Conservation (phyloP, 2,329 filamentous ascomycete species). For the Rhinocladiella similis region DNA sequence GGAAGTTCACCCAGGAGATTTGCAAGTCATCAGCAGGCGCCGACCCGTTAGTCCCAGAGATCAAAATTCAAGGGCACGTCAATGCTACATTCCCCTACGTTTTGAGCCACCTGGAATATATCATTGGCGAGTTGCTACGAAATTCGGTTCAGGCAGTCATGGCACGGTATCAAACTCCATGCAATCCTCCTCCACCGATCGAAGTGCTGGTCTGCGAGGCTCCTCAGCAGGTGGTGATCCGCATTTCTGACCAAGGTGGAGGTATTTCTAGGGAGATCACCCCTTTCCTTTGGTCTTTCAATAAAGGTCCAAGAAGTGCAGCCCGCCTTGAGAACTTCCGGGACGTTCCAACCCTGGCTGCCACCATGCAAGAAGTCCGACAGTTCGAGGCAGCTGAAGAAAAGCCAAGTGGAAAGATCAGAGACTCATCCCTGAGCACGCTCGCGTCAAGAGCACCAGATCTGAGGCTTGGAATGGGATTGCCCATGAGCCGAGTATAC, state of each 20-base stretch:
- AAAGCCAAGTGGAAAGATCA: slow-evolving; percentile 33
- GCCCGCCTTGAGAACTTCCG: slow-evolving; percentile 80
- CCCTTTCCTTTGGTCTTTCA: slow-evolving; percentile 94
- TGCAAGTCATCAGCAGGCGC: slow-evolving; percentile 73
- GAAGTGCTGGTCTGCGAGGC: slow-evolving; percentile 94
- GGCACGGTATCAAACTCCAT: slow-evolving; percentile 62
- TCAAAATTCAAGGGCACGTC: slow-evolving; percentile 80
- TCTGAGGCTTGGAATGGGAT: slow-evolving; percentile 83
- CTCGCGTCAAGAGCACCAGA: slow-evolving; percentile 83
- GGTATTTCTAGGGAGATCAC: slow-evolving; percentile 83
- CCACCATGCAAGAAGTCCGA: slow-evolving; percentile 77
- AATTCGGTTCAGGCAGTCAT: slow-evolving; percentile 94
- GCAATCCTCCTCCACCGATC: slow-evolving; percentile 69
- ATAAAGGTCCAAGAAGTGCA: slow-evolving; percentile 80
- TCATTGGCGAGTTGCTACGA: slow-evolving; percentile 88
- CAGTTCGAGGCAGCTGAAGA: slow-evolving; percentile 21
- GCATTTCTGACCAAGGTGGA: slow-evolving; percentile 92
- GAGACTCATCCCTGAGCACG: slow-evolving; percentile 70
- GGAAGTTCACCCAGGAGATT: slow-evolving; percentile 71
- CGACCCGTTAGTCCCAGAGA: slow-evolving; percentile 71
- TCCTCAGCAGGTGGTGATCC: slow-evolving; percentile 90
- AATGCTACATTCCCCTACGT: slow-evolving; percentile 95
- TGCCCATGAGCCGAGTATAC: slow-evolving; percentile 92
- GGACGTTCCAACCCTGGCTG: slow-evolving; percentile 86
- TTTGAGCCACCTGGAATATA: slow-evolving; percentile 93